A percentile compares a stretch with the other conserved stretches of the same genome.
phyloP scores from a whole-genome alignment of 345 rosid genomes.

The Lumnitzera racemosa region DNA sequence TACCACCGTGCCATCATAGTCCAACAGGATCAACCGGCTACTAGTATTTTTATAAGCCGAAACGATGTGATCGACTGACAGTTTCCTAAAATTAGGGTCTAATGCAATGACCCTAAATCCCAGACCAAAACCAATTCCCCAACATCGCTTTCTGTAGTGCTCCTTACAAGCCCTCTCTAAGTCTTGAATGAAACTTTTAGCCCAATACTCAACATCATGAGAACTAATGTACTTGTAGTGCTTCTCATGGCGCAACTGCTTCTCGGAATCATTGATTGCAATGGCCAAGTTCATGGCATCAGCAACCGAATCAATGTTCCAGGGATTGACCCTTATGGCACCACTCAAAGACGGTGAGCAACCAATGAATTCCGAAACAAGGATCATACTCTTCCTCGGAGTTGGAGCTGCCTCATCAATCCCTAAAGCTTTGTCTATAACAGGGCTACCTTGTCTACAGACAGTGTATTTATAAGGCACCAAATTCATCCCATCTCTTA shows the following conservation, averaged over 20 bases:
- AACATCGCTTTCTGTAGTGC: constrained; percentile 58
- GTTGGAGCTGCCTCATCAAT: constrained; percentile 16
- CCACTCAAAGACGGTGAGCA: constrained; percentile 92
- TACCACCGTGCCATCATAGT: constrained; percentile 82
- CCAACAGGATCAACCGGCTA: constrained; percentile 64
- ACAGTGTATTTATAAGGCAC: constrained; percentile 74
- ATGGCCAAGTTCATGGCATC: constrained; percentile 55
- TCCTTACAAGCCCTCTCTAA: constrained; percentile 70
- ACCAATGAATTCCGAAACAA: constrained; percentile 84
- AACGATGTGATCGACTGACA: constrained; percentile 38
- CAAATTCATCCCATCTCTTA: constrained; percentile 90
- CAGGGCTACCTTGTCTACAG: constrained; percentile 64
- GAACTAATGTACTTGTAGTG: constrained; percentile 79
- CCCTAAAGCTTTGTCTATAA: constrained; percentile 45
- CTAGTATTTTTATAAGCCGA: constrained; percentile 43
- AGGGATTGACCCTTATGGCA: constrained; percentile 78
- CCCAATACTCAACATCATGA: constrained; percentile 79
- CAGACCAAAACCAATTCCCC: constrained; percentile 71
- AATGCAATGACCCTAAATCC: constrained; percentile 65
- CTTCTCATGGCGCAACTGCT: constrained; percentile 64
- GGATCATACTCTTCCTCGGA: constrained; percentile 49
- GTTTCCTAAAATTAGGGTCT: constrained; percentile 60
- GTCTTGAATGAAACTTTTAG: constrained; percentile 64
- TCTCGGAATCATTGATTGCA: constrained; percentile 39
- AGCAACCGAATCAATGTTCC: constrained; percentile 60